phyloP scores from a whole-genome alignment of 768 basidiomycete species.

The Obba rivulosa region DNA sequence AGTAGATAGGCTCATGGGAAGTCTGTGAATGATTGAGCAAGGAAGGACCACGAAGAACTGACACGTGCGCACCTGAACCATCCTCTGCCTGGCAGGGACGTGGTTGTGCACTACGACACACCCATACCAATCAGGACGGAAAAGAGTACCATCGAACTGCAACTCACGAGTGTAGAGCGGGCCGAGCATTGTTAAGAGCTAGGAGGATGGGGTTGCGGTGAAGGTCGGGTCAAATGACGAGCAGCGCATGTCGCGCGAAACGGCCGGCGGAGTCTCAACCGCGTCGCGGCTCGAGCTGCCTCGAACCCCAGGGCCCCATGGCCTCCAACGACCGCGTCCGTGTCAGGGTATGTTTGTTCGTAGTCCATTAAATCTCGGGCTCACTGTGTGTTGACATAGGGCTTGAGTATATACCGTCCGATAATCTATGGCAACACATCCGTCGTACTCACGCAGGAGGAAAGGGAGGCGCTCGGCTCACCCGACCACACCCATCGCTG shows the following conservation, averaged over 20 bases:
- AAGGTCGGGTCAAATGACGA: not conserved
- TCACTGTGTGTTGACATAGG: slow-evolving; percentile 40
- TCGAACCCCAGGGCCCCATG: slow-evolving; percentile 34
- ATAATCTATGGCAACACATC: slow-evolving; percentile 97
- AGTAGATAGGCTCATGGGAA: slow-evolving; percentile 48
- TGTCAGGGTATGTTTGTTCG: slow-evolving; percentile 62
- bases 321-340: slow-evolving; percentile 69
- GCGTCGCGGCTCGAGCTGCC: slow-evolving; percentile 31
- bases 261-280: slow-evolving; percentile 28
- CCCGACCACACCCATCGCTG: slow-evolving; percentile 91
- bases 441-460: slow-evolving; percentile 65
- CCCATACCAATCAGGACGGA: slow-evolving; percentile 4
- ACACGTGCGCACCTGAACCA: slow-evolving; percentile 49
- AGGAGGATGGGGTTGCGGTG: slow-evolving; percentile 29
- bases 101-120: slow-evolving; percentile 52
- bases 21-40: slow-evolving; percentile 17
- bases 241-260: not conserved
- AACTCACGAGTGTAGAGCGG: slow-evolving; percentile 62
- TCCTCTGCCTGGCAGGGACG: slow-evolving; percentile 60
- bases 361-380: not conserved
- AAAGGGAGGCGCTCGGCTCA: slow-evolving; percentile 49
- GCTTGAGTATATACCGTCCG: slow-evolving; percentile 80
- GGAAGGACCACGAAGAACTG: not conserved
- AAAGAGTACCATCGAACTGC: not conserved
- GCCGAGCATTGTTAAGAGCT: slow-evolving; percentile 47